Evolutionary conservation across 2,329 filamentous ascomycete genomes (phyloP), one percentile per base, ranked within the genome.

Genomic region (Alternaria sp.): DNA sequence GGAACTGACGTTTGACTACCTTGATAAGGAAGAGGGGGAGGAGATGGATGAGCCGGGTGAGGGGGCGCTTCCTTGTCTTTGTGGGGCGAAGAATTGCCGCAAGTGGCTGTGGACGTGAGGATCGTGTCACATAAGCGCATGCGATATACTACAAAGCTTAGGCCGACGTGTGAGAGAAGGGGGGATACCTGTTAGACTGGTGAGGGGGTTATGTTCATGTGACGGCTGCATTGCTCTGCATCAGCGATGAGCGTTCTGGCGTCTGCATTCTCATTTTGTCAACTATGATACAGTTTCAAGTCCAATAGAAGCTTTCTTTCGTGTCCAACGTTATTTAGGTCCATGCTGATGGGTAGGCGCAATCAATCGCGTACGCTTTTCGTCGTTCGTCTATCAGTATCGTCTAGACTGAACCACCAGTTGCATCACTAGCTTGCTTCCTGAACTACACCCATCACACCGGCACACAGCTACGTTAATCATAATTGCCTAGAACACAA

Each of bases 1-100:
- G 30, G 92, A 96, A 77, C 79, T 96, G 30, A 93, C 90, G 0
- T 95, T 96, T 75, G 91, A 95, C 72, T 96, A 96, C 71, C 84
- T 91, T 6, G 90, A 91, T 68, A 89, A 89, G 9, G 84, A 88
- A 23, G 85, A 86, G 44, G 83, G 86, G 17, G 85, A 86, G 11
- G 67, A 74, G 12, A 80, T 83, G 30, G 84, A 87, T 19, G 68
- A 74, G 59, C 84, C 85, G 1, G 82, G 85, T 3, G 83, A 87
- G 30, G 81, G 81, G 30, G 73, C 73, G 0, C 65, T 81, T 36
- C 76, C 75, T 3, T 86, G 84, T 68, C 78, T 80, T 15, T 95
- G 92, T 70, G 87, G 88, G 1, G 87, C 89, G 49, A 72, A 81
- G 36, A 89, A 88, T 17, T 95, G 92, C 72, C 83, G 91, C 44